phyloP scores from a whole-genome alignment of 148 eudicot species.

The Rhododendron simsii region DNA sequence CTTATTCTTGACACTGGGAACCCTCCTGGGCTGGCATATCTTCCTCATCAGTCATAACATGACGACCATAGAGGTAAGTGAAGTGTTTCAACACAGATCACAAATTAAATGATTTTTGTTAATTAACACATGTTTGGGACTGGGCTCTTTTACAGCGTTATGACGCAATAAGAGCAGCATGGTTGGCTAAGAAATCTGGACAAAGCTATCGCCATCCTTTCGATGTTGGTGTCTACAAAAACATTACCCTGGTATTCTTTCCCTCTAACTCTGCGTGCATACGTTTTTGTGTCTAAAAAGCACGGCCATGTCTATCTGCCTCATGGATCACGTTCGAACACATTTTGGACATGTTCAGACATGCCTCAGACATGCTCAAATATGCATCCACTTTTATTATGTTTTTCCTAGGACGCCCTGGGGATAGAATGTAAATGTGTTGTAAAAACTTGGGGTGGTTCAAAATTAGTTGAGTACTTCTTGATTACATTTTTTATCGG shows the following conservation, averaged over 20 bases:
- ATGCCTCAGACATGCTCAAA: not conserved
- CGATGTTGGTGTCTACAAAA: slow-evolving; percentile 58
- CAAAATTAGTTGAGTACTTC: not conserved
- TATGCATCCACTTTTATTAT: not conserved
- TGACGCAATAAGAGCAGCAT: slow-evolving; percentile 47
- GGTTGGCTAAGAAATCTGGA: slow-evolving; percentile 68
- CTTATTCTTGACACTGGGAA: slow-evolving; percentile 40
- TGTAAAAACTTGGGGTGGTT: not conserved
- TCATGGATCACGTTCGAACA: not conserved
- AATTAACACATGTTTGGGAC: not conserved
- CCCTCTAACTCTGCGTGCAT: not conserved
- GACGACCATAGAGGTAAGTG: slow-evolving; percentile 68
- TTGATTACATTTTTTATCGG: not conserved
- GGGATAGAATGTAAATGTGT: not conserved
- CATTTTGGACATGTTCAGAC: not conserved
- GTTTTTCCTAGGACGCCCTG: not conserved
- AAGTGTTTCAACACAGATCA: not conserved
- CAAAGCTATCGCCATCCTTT: slow-evolving; percentile 54
- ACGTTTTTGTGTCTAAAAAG: not conserved
- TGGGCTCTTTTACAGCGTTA: slow-evolving; percentile 34
- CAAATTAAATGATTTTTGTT: not conserved
- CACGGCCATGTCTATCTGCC: not conserved
- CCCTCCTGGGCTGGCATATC: slow-evolving; percentile 59
- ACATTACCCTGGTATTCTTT: slow-evolving; percentile 42
- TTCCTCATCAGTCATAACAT: slow-evolving; percentile 51